A percentile compares a stretch with the other conserved stretches of the same genome.
Conservation (phyloP, 2,329 filamentous ascomycete species). For the Neophaeococcomyces aloes region DNA sequence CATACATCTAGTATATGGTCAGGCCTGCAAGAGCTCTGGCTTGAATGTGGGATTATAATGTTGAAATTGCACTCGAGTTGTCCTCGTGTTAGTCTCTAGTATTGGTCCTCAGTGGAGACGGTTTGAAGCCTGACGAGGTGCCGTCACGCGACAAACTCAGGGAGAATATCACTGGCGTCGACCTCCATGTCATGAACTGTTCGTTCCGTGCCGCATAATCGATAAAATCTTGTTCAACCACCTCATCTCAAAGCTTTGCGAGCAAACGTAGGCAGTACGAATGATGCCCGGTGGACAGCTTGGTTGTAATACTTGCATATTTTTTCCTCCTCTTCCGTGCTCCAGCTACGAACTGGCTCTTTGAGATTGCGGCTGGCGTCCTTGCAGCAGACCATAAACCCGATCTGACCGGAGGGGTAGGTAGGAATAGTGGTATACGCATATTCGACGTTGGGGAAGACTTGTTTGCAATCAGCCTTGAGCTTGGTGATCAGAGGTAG, state of each 20-base stretch:
- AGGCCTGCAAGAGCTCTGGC: no score
- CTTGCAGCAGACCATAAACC: slow-evolving; percentile 99
- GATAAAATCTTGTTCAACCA: no score
- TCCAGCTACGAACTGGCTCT: slow-evolving; percentile 73
- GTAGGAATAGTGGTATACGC: slow-evolving; percentile 97
- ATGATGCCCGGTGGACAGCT: slow-evolving; percentile 90
- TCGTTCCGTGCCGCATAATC: no score
- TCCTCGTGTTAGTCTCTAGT: no score
- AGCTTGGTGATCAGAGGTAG: slow-evolving; percentile 85
- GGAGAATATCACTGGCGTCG: no score
- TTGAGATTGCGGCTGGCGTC: slow-evolving; percentile 73
- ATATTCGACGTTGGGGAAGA: slow-evolving; percentile 97
- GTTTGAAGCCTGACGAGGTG: no score
- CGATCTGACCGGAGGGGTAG: slow-evolving; percentile 97
- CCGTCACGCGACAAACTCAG: no score
- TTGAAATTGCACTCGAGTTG: no score
- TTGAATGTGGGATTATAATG: no score
- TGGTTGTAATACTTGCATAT: slow-evolving; percentile 95
- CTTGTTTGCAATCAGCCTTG: slow-evolving; percentile 91
- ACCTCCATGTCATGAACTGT: no score
- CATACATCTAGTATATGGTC: no score
- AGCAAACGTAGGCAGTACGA: slow-evolving; percentile 87
- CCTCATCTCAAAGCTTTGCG: slow-evolving; percentile 53
- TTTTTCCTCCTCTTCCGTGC: slow-evolving; percentile 78
- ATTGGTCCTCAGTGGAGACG: no score